A percentile compares a stretch with the other conserved stretches of the same genome.
Conservation (phyloP, 2,329 filamentous ascomycete species). For the Penicillium hesseltinei region DNA sequence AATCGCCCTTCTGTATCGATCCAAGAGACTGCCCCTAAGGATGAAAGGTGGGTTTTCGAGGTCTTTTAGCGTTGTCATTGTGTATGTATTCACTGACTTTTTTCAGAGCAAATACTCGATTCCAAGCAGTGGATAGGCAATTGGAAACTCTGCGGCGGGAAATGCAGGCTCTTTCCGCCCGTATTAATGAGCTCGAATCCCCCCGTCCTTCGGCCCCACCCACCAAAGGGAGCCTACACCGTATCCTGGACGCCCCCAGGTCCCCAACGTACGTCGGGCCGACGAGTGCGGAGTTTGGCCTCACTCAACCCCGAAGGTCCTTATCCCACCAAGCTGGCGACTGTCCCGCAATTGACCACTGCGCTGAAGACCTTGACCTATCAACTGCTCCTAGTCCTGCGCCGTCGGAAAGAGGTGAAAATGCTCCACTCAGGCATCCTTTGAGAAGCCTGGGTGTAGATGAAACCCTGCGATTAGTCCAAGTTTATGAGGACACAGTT, state of each 20-base stretch:
- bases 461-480: constrained; percentile 73
- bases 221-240: constrained; percentile 20
- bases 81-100: not conserved
- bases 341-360: constrained; percentile 6
- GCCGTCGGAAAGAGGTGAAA: constrained; percentile 24
- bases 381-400: constrained; percentile 22
- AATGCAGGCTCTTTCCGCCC: constrained; percentile 30
- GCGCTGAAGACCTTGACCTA: constrained; percentile 20
- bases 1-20: constrained; percentile 51
- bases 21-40: constrained; percentile 11
- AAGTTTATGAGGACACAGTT: constrained; percentile 80
- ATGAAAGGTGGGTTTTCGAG: constrained; percentile 21
- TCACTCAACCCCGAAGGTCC: constrained; percentile 18
- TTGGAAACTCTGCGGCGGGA: constrained; percentile 31
- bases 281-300: constrained; percentile 38
- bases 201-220: constrained; percentile 11
- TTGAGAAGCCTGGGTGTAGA: constrained; percentile 70
- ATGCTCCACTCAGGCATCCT: constrained; percentile 58
- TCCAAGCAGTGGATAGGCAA: constrained; percentile 28
- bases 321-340: not conserved
- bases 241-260: constrained; percentile 33
- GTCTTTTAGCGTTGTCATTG: too few relatives aligned
- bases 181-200: constrained; percentile 30
- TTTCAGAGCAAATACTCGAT: constrained; percentile 18
- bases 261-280: constrained; percentile 37